phyloP scores from a whole-genome alignment of 2,329 filamentous ascomycete genomes.

The Microdochium nivale region DNA sequence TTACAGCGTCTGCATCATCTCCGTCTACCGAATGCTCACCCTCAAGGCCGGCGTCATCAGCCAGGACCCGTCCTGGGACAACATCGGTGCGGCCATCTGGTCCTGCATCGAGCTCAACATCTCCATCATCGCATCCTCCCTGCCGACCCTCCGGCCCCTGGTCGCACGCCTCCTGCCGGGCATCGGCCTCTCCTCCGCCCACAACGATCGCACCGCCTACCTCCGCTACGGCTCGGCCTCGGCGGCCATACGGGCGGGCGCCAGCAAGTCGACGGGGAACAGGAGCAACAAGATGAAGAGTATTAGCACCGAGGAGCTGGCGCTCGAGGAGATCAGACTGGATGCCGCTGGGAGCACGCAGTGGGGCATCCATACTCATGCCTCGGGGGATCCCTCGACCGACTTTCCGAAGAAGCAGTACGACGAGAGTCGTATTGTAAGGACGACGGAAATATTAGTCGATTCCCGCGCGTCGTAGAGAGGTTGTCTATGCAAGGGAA shows the following conservation, averaged over 20 bases:
- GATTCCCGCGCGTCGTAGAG: not conserved
- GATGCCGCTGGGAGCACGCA: not conserved
- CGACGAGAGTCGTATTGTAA: conserved; percentile 2
- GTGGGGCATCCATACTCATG: conserved; percentile 2
- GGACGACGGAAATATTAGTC: conserved; percentile 3
- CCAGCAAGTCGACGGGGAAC: conserved; percentile 4
- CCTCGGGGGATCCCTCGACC: conserved; percentile 1
- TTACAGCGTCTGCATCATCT: conserved; percentile 21
- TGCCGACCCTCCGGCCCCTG: conserved; percentile 20
- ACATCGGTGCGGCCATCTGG: conserved; percentile 20
- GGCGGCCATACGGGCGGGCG: conserved; percentile 2
- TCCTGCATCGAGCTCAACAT: conserved; percentile 20
- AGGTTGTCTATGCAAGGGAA: not conserved
- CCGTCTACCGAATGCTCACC: conserved; percentile 21
- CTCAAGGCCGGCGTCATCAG: conserved; percentile 6
- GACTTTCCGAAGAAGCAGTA: not conserved
- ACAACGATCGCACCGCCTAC: conserved; percentile 8
- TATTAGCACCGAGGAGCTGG: conserved; percentile 16
- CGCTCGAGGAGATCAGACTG: conserved; percentile 8
- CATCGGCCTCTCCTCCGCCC: conserved; percentile 3
- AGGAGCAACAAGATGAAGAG: conserved; percentile 5
- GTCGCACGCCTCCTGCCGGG: conserved; percentile 13
- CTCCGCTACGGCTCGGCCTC: conserved; percentile 8
- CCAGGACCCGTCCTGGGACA: conserved; percentile 20
- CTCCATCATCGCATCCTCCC: conserved; percentile 18